Percentiles rank a stretch among this genome's conserved stretches.
phyloP scores from a whole-genome alignment of 1,284 basidiomycete species.

The Coriolopsis trogii region DNA sequence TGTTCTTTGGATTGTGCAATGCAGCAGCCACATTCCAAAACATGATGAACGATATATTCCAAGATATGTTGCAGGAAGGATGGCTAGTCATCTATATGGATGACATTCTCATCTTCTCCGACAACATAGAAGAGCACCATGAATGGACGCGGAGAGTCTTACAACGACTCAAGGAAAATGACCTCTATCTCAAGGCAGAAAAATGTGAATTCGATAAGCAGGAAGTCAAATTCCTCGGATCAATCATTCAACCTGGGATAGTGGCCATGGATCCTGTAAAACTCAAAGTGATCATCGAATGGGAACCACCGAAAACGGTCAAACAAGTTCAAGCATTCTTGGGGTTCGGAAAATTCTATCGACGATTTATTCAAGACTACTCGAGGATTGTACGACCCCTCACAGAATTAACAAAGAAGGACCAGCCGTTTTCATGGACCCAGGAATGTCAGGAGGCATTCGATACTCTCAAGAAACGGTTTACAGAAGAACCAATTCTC shows the following conservation, averaged over 20 bases:
- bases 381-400: slow-evolving; percentile 36
- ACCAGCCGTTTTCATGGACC: slow-evolving; percentile 28
- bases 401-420: slow-evolving; percentile 30
- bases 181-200: no score
- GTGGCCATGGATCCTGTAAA: slow-evolving; percentile 43
- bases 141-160: slow-evolving; percentile 35
- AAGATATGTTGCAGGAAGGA: no score
- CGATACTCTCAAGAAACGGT: slow-evolving; percentile 27
- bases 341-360: slow-evolving; percentile 48
- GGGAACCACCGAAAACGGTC: slow-evolving; percentile 44
- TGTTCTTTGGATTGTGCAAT: slow-evolving; percentile 16
- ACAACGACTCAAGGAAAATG: slow-evolving; percentile 30
- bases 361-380: slow-evolving; percentile 43
- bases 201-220: slow-evolving; percentile 40
- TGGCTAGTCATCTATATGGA: slow-evolving; percentile 32
- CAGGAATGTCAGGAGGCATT: slow-evolving; percentile 32
- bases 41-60: slow-evolving; percentile 25
- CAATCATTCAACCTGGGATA: slow-evolving; percentile 32
- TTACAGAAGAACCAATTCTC: slow-evolving; percentile 31
- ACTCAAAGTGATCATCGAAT: slow-evolving; percentile 36
- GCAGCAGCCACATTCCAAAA: slow-evolving; percentile 20
- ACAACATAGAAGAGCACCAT: slow-evolving; percentile 14
- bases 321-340: slow-evolving; percentile 39
- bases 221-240: slow-evolving; percentile 41
- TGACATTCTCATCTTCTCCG: slow-evolving; percentile 30